A percentile compares a stretch with the other conserved stretches of the same genome.
These are phyloP conservation scores for Trichosporon coremiiforme DNA, from an alignment of 1,284 basidiomycete genomes.

Conservation along the genomic window DNA sequence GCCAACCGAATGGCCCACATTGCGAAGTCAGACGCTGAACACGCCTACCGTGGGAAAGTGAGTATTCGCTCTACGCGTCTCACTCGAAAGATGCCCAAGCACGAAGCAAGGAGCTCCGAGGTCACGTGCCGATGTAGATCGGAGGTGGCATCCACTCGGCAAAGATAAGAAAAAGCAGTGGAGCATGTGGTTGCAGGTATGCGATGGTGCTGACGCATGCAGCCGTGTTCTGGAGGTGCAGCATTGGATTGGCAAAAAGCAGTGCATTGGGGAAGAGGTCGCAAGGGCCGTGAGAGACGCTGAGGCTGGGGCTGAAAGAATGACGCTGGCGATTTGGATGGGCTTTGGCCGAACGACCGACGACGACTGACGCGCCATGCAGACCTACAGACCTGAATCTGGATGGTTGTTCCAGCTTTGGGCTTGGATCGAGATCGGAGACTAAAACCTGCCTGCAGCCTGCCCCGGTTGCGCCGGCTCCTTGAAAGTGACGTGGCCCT, in stretches of 20 bases:
- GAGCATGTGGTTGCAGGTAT: background rate
- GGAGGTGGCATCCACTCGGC: background rate
- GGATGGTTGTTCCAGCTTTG: no score
- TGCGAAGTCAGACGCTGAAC: no score
- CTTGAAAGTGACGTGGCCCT: background rate
- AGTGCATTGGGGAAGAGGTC: background rate
- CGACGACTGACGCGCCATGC: no score
- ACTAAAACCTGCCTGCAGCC: conserved; percentile 17
- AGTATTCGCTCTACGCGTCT: no score
- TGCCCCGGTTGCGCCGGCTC: no score
- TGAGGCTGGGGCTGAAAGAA: background rate
- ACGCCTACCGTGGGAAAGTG: background rate
- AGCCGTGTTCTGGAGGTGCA: background rate
- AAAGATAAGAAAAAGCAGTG: background rate
- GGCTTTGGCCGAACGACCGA: no score
- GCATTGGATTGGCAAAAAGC: background rate
- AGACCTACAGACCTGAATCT: no score
- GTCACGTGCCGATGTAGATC: background rate
- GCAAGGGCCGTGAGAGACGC: background rate
- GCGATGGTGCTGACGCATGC: background rate
- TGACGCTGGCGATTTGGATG: conserved; percentile 15
- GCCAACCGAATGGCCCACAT: no score
- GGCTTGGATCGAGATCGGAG: background rate
- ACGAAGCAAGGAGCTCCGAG: background rate
- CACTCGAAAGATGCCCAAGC: no score